Percentiles rank a stretch among this genome's conserved stretches.
These are phyloP conservation scores for Tritrichomonas foetus DNA, from an alignment of 208 protist species.

Conservation along the genomic window DNA sequence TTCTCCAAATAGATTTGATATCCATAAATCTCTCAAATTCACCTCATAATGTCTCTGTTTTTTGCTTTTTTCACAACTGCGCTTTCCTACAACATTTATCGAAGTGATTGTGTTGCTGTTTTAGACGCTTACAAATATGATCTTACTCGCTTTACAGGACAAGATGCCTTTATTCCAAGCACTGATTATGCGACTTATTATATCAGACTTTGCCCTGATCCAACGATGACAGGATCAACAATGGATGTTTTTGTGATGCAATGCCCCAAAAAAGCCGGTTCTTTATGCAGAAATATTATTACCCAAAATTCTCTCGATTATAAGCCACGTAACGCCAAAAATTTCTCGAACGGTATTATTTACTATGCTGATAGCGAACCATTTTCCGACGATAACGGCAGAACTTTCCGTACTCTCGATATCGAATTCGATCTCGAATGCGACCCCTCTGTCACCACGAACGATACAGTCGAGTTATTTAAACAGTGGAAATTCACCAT, in stretches of 20 bases:
- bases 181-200: not conserved
- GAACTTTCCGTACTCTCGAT: not conserved
- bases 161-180: not conserved
- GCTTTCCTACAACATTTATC: not conserved
- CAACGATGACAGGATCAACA: not conserved
- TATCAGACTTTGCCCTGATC: not conserved
- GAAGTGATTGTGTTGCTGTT: not conserved
- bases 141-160: not conserved
- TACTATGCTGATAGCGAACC: not conserved
- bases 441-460: not conserved
- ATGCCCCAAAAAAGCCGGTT: not conserved
- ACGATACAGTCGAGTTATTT: too few species aligned
- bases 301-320: constrained; percentile 1
- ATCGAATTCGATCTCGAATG: not conserved
- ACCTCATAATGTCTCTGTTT: too few species aligned
- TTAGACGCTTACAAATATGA: not conserved
- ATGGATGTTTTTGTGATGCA: not conserved
- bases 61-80: not conserved
- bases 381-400: not conserved
- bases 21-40: too few species aligned
- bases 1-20: too few species aligned
- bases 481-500: too few species aligned
- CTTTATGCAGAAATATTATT: not conserved
- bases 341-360: not conserved
- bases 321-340: not conserved